Conservation (phyloP, 2,329 filamentous ascomycete species). For the Saccharata proteae region DNA sequence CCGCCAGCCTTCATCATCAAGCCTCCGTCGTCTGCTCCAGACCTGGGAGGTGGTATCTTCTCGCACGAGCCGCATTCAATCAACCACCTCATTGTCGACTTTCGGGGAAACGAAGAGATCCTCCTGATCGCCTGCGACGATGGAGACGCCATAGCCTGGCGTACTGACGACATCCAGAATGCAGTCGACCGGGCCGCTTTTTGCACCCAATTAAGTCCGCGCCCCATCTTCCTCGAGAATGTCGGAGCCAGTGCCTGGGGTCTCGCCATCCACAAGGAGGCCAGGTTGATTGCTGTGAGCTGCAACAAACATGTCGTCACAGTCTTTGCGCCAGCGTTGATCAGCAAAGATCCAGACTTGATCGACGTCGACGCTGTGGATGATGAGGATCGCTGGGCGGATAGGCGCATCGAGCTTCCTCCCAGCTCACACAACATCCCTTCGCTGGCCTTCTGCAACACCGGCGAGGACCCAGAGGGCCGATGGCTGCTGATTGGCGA, state of each 20-base stretch:
- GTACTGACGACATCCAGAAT: constrained; percentile 18
- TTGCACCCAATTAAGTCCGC: constrained; percentile 1
- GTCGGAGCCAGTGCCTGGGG: constrained; percentile 81
- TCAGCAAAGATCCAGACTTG: constrained; percentile 17
- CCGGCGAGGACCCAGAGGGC: constrained; percentile 40
- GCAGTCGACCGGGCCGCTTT: constrained; percentile 11
- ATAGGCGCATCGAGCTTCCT: constrained; percentile 1
- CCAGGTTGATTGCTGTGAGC: constrained; percentile 76
- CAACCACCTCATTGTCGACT: constrained; percentile 32
- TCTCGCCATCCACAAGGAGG: constrained; percentile 64
- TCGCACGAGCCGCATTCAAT: constrained; percentile 26
- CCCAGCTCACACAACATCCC: constrained; percentile 40
- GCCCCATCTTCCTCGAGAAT: constrained; percentile 59
- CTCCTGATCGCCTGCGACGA: constrained; percentile 45
- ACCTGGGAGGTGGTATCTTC: constrained; percentile 4
- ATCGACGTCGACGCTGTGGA: background rate
- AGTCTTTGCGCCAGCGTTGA: constrained; percentile 48
- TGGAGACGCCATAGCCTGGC: constrained; percentile 38
- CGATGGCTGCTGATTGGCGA: constrained; percentile 46
- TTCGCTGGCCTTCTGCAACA: constrained; percentile 46
- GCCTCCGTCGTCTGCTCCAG: constrained; percentile 23
- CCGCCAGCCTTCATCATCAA: constrained; percentile 26
- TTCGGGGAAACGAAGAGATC: constrained; percentile 34
- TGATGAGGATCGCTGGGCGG: background rate
- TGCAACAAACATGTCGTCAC: constrained; percentile 55